These are phyloP conservation scores for Magnusiomyces ingens DNA, from an alignment of 1,139 yeast genomes.

Conservation along the genomic window DNA sequence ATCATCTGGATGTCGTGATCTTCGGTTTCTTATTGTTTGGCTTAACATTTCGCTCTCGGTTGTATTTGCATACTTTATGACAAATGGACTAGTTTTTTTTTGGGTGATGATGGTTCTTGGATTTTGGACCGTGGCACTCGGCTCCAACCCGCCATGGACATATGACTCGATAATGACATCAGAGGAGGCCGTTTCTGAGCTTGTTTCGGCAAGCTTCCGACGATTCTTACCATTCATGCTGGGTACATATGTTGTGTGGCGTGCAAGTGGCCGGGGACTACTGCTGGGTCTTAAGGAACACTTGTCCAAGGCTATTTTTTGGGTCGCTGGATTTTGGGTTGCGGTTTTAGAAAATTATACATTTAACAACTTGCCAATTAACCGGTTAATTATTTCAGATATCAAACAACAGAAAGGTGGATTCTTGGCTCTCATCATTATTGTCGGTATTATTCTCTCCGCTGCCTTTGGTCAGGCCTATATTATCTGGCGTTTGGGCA, in stretches of 20 bases:
- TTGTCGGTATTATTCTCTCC: conserved; percentile 40
- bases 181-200: conserved; percentile 42
- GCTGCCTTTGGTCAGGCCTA: conserved; percentile 69
- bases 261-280: conserved; percentile 39
- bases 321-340: conserved; percentile 81
- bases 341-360: conserved; percentile 83
- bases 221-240: conserved; percentile 72
- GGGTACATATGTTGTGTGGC: conserved; percentile 69
- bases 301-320: conserved; percentile 50
- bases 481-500: conserved; percentile 74
- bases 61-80: conserved; percentile 54
- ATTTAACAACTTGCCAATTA: conserved; percentile 82
- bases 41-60: conserved; percentile 48
- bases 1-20: conserved; percentile 55
- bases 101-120: conserved; percentile 65
- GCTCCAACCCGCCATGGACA: conserved; percentile 72
- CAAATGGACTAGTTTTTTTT: conserved; percentile 49
- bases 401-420: conserved; percentile 74
- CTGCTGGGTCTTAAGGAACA: conserved; percentile 28
- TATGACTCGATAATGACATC: conserved; percentile 42
- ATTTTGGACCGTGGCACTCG: conserved; percentile 76
- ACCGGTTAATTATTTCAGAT: conserved; percentile 67
- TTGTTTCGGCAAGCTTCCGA: conserved; percentile 65
- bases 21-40: conserved; percentile 50
- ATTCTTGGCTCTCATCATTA: conserved; percentile 50